Base-by-base conservation (phyloP, 129 eudicot species). In the Escallonia rubra region DNA sequence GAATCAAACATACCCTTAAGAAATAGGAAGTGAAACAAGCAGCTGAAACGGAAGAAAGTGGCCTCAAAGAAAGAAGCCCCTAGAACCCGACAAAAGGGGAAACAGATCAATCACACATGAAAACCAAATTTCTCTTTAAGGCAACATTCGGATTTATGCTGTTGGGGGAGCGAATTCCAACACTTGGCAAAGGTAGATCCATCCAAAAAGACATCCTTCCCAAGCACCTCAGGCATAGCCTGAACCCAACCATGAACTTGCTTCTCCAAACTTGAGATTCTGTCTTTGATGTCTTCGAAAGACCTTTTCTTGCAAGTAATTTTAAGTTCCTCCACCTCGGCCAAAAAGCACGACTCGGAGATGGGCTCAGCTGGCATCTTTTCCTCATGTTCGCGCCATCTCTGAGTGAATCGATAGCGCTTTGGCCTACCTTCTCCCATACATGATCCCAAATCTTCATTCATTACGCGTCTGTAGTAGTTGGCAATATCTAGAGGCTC, bases 401-500 rank as follows among this genome's bases (percentile, higher is more conserved):
- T 84, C 68, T 93, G 98, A 2, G 90, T 82, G 61, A 66, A 89
- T 64, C 69, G 84, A 11, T 93, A 93, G 10, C 98, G 82, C 46
- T 68, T 80, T 13, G 98, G 98, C 64, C 98, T 76, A n/a, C 84
- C 95, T 53, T 78, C 78, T 23, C 11, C 74, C 79, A 93, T 53
- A 62, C 86, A 89, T 3, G 96, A 86, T n/a, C 98, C 96, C 0
- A 96, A 86, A 67, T 86, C 95, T 59, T 93, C 96, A 61, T 89
- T 82, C 80, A 76, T 82, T 16, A 78, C 78, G 83, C 86, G 96
- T 57, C 96, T 72, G 15, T 93, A 86, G n/a, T 89, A 93, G 81
- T 93, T 93, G 40, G 96, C 95, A n/a, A 93, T 89, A 61, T 93
- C 98, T 42, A 93, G 72, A 2, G 96, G 92, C 84, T 93, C 98